Base-by-base conservation (phyloP, 495 filamentous ascomycete species). In the Penicillium longicatenatum region DNA sequence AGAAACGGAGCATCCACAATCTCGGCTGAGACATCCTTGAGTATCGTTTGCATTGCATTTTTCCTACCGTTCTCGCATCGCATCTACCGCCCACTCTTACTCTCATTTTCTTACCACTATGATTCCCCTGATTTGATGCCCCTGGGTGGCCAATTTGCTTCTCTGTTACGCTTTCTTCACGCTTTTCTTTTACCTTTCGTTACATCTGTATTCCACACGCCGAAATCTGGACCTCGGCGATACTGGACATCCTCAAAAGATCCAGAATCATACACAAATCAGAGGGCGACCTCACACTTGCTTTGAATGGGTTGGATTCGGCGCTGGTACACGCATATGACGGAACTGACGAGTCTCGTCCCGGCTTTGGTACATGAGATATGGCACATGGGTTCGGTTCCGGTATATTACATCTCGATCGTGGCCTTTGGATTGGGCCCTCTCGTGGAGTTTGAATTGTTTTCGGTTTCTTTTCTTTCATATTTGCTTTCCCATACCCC, bases 1-100 rank as follows among this genome's bases (percentile, higher is more conserved):
- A 77, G 71, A 86, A 77, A 69, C 80, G 72, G 71, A 88, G 80
- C 72, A 86, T 81, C 47, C 81, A 75, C 59, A 72, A 70, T 57
- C 31, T 83, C 4, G 71, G 64, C 22, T 74, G 60, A 68, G 12
- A 9, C 21, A 22, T 5, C 11, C 58, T 30, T 31, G 29, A 31
- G 10, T 7, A 45, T 51, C 60, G 41, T n/a, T n/a, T n/a, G n/a
- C n/a, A n/a, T n/a, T 60, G 55, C 39, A 45, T 55, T 47, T 20
- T 55, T 61, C 51, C 44, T 6, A 26, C 24, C 30, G 35, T 51
- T 33, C 22, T 51, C 11, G 29, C 31, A 52, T 41, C 45, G 22
- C 20, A 22, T 52, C 33, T 52, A 33, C 37, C 24, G 30, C 17
- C 51, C 19, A 31, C 39, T 45, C 24, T 20, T 21, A 0, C 24